Evolutionary conservation across 2,329 filamentous ascomycete species (phyloP).

Genomic region (Furcasterigmium furcatum): DNA sequence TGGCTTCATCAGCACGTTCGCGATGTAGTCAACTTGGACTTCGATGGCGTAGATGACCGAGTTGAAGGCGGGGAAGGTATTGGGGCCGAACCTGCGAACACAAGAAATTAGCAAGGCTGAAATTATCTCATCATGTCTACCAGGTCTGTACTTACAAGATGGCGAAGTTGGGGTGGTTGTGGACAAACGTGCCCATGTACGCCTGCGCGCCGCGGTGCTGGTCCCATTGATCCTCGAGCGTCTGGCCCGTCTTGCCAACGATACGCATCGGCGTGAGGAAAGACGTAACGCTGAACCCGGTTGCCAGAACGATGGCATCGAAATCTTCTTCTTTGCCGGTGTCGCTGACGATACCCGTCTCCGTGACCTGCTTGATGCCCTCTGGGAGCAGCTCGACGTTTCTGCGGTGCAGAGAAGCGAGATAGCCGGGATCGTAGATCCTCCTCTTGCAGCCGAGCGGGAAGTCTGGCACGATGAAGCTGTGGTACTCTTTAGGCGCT

Average conservation of each 20-base stretch:
- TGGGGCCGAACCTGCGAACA: slow-evolving; percentile 15
- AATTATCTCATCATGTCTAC: not conserved
- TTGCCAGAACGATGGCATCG: slow-evolving; percentile 22
- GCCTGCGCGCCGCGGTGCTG: slow-evolving; percentile 21
- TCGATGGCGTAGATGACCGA: slow-evolving; percentile 20
- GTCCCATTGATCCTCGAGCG: slow-evolving; percentile 21
- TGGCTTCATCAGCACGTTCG: slow-evolving; percentile 21
- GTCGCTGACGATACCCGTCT: slow-evolving; percentile 19
- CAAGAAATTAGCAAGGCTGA: not conserved
- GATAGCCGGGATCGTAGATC: slow-evolving; percentile 28
- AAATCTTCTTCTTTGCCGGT: slow-evolving; percentile 14
- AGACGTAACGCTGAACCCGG: slow-evolving; percentile 18
- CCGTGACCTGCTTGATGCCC: slow-evolving; percentile 17
- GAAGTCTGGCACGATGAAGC: slow-evolving; percentile 24
- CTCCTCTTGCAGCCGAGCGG: slow-evolving; percentile 31
- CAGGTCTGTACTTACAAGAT: slow-evolving; percentile 13
- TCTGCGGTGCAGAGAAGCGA: slow-evolving; percentile 19
- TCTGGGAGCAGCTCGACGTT: slow-evolving; percentile 25
- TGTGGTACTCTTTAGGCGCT: slow-evolving; percentile 21
- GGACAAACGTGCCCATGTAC: slow-evolving; percentile 23
- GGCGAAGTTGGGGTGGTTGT: slow-evolving; percentile 25
- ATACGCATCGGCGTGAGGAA: slow-evolving; percentile 23
- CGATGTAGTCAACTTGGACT: slow-evolving; percentile 20
- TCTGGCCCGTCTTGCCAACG: slow-evolving; percentile 14
- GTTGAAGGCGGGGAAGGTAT: slow-evolving; percentile 23